Evolutionary conservation across 208 protist species (phyloP), one percentile per base, ranked within the genome.

Genomic region (Crithidia bombi): DNA sequence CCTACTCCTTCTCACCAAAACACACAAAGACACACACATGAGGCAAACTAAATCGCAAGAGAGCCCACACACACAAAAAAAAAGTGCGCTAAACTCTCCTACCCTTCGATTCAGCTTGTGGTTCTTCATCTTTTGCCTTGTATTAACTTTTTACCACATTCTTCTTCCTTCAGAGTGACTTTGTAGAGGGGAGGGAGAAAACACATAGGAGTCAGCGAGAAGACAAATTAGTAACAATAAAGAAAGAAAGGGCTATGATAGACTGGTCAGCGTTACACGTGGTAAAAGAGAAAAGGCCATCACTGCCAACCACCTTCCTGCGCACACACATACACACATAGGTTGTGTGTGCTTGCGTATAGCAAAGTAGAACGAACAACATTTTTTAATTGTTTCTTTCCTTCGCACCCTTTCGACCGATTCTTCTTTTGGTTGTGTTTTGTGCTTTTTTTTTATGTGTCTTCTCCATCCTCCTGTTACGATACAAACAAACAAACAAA

Each of bases 71-170:
- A 43, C 38, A 43, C 38, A 43, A 7, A 43, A 7, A 43, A 7
- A 43, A 7, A 43, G n/a, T n/a, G n/a, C 38, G 14, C 14, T 19
- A 49, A 7, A 21, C 44, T 23, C 44, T 23, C 44, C 6, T 32
- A 25, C 32, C 54, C 14, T 19, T 43, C 21, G 2, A 30, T 46
- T 30, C 23, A 5, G 9, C 14, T 38, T 30, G 41, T 28, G 28
- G 17, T 51, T 43, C 38, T 63, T 50, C 38, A 14, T 25, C 25
- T 5, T 51, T 55, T 41, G n/a, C n/a, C 33, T 58, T 54, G 5
- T 47, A 21, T 21, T 58, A 39, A 59, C 33, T 64, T 63, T 54
- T 43, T 64, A 33, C 21, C 26, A 7, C 11, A 12, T 63, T 63
- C 39, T 47, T 50, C 41, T 50, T 33, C 35, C 35, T 30, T 1